Evolutionary conservation across 2,329 filamentous ascomycete species (phyloP).

Genomic region (Cercospora nicotianae): DNA sequence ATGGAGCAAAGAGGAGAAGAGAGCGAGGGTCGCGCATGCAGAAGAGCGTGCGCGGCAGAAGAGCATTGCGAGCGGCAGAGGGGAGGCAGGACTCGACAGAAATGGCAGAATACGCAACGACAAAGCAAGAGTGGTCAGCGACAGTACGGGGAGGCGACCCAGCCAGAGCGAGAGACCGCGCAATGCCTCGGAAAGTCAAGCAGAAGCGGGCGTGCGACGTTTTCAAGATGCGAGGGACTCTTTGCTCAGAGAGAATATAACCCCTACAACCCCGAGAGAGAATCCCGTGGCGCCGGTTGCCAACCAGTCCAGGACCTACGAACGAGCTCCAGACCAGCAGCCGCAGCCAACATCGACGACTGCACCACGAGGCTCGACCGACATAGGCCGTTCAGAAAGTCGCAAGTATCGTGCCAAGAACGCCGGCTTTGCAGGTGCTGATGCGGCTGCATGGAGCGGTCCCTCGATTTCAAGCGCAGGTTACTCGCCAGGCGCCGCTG

Average conservation of each 20-base stretch:
- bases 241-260: constrained; percentile 19
- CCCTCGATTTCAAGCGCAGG: constrained; percentile 18
- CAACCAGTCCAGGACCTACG: constrained; percentile 19
- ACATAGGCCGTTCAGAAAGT: constrained; percentile 23
- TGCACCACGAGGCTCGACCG: constrained; percentile 9
- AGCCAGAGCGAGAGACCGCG: constrained; percentile 16
- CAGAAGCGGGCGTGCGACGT: constrained; percentile 11
- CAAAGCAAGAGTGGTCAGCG: constrained; percentile 33
- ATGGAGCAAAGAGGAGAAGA: constrained; percentile 94
- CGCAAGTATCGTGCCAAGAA: constrained; percentile 36
- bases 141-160: constrained; percentile 23
- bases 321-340: constrained; percentile 7
- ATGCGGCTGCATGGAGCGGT: constrained; percentile 27
- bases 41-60: constrained; percentile 70
- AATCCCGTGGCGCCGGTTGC: constrained; percentile 10
- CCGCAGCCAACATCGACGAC: background rate
- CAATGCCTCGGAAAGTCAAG: constrained; percentile 21
- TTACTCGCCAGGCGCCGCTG: constrained; percentile 19
- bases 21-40: constrained; percentile 78
- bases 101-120: constrained; percentile 27
- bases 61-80: constrained; percentile 18
- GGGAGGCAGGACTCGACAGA: constrained; percentile 23
- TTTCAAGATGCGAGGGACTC: constrained; percentile 28
- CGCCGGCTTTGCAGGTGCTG: constrained; percentile 37
- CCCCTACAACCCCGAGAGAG: constrained; percentile 9